These are phyloP conservation scores for Trichosporon sp. DNA, from an alignment of 1,284 basidiomycete genomes.

Conservation along the genomic window DNA sequence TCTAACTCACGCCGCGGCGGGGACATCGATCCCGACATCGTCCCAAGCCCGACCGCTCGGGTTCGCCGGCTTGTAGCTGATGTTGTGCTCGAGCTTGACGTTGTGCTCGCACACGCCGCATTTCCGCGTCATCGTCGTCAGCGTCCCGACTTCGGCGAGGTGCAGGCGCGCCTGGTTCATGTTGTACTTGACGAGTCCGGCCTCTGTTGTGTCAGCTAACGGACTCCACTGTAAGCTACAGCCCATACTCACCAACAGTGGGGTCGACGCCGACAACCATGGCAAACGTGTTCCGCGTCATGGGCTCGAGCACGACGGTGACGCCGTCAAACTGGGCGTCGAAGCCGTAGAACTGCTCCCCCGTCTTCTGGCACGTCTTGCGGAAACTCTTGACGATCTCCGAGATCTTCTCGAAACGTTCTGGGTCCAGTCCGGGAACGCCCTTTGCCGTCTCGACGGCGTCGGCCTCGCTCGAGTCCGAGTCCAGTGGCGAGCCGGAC, in stretches of 20 bases:
- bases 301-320: slow-evolving; percentile 88
- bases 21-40: slow-evolving; percentile 36
- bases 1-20: background rate
- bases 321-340: slow-evolving; percentile 73
- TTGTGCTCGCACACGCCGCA: slow-evolving; percentile 46
- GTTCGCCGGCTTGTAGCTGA: slow-evolving; percentile 47
- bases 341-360: slow-evolving; percentile 76
- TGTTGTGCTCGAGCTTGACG: slow-evolving; percentile 32
- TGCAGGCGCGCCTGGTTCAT: slow-evolving; percentile 57
- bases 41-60: slow-evolving; percentile 47
- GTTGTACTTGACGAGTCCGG: slow-evolving; percentile 59
- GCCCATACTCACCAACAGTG: slow-evolving; percentile 67
- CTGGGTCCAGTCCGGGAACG: slow-evolving; percentile 66
- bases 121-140: slow-evolving; percentile 44
- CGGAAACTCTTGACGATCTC: slow-evolving; percentile 96
- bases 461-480: slow-evolving; percentile 48
- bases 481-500: slow-evolving; percentile 53
- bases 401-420: slow-evolving; percentile 92
- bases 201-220: slow-evolving; percentile 44
- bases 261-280: slow-evolving; percentile 80
- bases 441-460: slow-evolving; percentile 49
- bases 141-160: slow-evolving; percentile 56
- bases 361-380: slow-evolving; percentile 70
- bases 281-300: slow-evolving; percentile 93
- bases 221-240: no score